A percentile compares a stretch with the other conserved stretches of the same genome.
Evolutionary conservation across 768 basidiomycete species (phyloP).

Genomic region (Multifurca ochricompacta): DNA sequence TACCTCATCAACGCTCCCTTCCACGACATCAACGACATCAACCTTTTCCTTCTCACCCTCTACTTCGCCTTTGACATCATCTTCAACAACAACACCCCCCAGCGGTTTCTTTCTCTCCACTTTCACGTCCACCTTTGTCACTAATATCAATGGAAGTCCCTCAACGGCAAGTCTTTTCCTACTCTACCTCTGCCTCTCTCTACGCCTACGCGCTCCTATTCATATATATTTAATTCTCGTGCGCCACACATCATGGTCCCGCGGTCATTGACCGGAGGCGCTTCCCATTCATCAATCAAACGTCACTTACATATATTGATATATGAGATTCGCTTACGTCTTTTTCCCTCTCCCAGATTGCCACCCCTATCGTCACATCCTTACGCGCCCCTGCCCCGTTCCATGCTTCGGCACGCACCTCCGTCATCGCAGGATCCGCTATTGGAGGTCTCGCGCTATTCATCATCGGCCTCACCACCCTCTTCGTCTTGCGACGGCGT

Average conservation of each 20-base stretch:
- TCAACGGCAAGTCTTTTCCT: slow-evolving; percentile 13
- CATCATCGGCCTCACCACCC: slow-evolving; percentile 2
- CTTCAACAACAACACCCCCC: neutral
- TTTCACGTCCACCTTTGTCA: slow-evolving; percentile 9
- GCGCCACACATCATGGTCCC: neutral
- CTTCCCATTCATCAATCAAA: neutral
- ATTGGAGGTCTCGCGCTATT: slow-evolving; percentile 8
- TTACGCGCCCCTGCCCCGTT: neutral
- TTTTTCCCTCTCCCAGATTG: slow-evolving; percentile 2
- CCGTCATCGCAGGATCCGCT: slow-evolving; percentile 12
- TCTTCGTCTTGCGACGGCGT: slow-evolving; percentile 14
- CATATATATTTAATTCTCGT: neutral
- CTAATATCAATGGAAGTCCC: slow-evolving; percentile 10
- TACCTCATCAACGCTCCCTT: neutral
- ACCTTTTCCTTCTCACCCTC: neutral
- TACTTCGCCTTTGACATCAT: neutral
- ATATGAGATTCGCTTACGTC: neutral
- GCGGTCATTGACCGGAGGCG: neutral
- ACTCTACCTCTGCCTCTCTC: neutral
- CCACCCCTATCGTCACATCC: slow-evolving; percentile 16
- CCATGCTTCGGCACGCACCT: neutral
- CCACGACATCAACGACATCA: neutral
- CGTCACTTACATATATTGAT: too few species aligned
- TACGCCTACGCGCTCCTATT: too few species aligned
- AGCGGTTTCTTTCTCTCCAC: slow-evolving; percentile 11